A percentile compares a stretch with the other conserved stretches of the same genome.
Conservation (phyloP, 305 asterid genomes). For the Solanum hybrid region DNA sequence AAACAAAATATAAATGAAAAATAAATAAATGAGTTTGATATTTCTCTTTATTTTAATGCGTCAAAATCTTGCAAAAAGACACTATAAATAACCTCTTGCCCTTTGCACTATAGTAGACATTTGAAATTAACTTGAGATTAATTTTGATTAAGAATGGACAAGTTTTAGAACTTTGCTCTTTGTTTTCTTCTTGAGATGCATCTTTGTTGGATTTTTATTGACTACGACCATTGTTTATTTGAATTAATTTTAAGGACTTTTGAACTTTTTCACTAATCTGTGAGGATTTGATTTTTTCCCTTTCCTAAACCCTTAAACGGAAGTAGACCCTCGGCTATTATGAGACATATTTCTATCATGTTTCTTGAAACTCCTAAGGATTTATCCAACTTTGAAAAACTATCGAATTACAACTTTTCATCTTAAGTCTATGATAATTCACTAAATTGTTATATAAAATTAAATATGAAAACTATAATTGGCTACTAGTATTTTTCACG, state of each 20-base stretch:
- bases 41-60: neutral
- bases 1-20: neutral
- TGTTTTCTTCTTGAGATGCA: no score
- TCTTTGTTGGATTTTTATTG: no score
- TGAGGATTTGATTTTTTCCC: no score
- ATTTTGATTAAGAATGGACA: neutral
- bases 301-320: no score
- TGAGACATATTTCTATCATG: no score
- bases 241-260: no score
- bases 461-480: neutral
- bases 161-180: neutral
- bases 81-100: neutral
- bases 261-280: no score
- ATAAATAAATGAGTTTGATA: neutral
- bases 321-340: no score
- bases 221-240: no score
- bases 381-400: neutral
- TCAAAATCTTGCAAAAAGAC: neutral
- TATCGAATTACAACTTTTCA: neutral
- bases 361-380: no score
- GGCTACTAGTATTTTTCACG: neutral
- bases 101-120: neutral
- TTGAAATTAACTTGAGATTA: neutral
- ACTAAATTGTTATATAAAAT: no score
- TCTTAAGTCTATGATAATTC: neutral